Conservation (phyloP, 2,329 filamentous ascomycete species). For the Aspergillus sp. region DNA sequence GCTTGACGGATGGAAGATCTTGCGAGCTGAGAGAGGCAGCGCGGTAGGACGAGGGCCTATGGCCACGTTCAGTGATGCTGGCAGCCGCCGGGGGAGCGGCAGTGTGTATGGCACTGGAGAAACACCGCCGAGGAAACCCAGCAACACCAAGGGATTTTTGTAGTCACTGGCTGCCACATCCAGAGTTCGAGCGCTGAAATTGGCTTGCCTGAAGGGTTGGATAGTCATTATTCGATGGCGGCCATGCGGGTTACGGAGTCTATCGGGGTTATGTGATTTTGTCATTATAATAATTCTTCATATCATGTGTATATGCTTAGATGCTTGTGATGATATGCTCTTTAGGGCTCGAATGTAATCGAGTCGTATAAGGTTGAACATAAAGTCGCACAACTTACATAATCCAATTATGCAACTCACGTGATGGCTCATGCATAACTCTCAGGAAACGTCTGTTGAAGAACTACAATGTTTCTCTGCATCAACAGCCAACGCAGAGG, state of each 20-base stretch:
- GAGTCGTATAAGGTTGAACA: no score
- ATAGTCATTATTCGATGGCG: no score
- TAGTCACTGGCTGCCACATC: no score
- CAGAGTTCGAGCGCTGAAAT: constrained; percentile 7
- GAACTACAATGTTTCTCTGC: neutral
- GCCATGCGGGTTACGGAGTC: no score
- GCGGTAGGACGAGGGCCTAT: constrained; percentile 21
- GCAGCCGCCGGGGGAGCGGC: constrained; percentile 31
- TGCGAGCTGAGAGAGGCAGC: constrained; percentile 54
- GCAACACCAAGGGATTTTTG: constrained; percentile 70
- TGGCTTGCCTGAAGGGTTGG: no score
- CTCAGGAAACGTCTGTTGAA: no score
- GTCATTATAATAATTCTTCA: constrained; percentile 6
- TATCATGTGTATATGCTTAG: constrained; percentile 10
- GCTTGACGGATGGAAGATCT: constrained; percentile 67
- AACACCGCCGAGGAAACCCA: constrained; percentile 57
- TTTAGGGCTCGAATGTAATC: no score
- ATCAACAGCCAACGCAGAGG: neutral
- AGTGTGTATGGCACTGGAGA: constrained; percentile 36
- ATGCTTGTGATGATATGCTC: constrained; percentile 7
- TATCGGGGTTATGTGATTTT: no score
- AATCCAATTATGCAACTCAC: no score
- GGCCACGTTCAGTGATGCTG: constrained; percentile 29
- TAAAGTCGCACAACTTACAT: no score
- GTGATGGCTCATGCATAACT: no score